Evolutionary conservation across 2,329 filamentous ascomycete genomes (phyloP).

Genomic region (Elsinoe australis): DNA sequence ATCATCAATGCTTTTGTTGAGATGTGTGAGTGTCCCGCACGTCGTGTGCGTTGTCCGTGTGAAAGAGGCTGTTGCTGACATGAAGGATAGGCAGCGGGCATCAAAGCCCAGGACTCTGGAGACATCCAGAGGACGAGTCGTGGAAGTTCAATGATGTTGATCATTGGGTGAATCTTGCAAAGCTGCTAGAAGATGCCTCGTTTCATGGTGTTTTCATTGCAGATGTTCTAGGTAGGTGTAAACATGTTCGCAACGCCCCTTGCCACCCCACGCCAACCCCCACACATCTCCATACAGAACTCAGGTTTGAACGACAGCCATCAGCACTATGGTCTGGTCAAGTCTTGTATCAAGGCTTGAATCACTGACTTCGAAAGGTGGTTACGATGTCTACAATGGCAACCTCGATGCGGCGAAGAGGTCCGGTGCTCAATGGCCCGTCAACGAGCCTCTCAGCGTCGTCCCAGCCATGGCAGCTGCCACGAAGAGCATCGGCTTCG

Average conservation of each 20-base stretch:
- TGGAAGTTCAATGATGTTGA: constrained; percentile 53
- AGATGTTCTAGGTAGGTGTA: constrained; percentile 49
- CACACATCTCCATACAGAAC: no score
- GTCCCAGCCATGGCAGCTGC: constrained; percentile 61
- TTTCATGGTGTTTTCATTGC: constrained; percentile 63
- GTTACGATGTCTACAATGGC: constrained; percentile 63
- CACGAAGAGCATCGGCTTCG: constrained; percentile 60
- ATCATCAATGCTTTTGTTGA: constrained; percentile 40
- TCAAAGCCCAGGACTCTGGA: constrained; percentile 53
- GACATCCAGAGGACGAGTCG: constrained; percentile 57
- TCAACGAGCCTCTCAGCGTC: constrained; percentile 59
- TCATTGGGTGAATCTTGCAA: constrained; percentile 55
- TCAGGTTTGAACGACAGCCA: no score
- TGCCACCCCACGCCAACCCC: no score
- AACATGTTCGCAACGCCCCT: no score
- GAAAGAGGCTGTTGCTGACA: no score
- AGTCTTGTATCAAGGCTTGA: no score
- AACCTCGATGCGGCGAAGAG: constrained; percentile 54
- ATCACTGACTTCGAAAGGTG: constrained; percentile 3
- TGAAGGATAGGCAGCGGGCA: constrained; percentile 40
- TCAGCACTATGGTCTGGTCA: no score
- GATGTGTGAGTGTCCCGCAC: constrained; percentile 27
- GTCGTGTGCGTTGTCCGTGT: constrained; percentile 25
- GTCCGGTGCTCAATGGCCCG: constrained; percentile 61
- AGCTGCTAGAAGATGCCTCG: constrained; percentile 53